Percentiles rank a stretch among this genome's conserved stretches.
phyloP scores from a whole-genome alignment of 2,329 filamentous ascomycete species.

The Exophiala lecanii-corni region DNA sequence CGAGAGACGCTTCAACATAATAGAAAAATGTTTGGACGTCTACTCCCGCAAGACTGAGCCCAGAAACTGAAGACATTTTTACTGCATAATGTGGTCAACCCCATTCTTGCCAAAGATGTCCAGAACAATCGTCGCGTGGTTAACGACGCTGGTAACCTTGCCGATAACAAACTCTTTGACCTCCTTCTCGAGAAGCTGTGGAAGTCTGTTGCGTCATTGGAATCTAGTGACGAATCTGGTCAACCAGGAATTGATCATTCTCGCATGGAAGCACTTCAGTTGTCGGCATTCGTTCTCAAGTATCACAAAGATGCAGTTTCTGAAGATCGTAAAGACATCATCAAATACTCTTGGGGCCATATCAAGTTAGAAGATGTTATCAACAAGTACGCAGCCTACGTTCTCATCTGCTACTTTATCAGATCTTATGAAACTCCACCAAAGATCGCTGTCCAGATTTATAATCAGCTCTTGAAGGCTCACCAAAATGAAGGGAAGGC shows the following conservation, averaged over 20 bases:
- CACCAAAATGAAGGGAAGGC: slow-evolving; percentile 93
- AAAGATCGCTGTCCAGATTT: slow-evolving; percentile 95
- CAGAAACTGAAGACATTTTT: slow-evolving; percentile 93
- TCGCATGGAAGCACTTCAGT: slow-evolving; percentile 88
- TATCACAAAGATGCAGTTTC: slow-evolving; percentile 85
- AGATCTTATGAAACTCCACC: slow-evolving; percentile 91
- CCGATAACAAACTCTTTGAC: slow-evolving; percentile 83
- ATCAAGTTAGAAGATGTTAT: slow-evolving; percentile 98
- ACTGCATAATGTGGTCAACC: slow-evolving; percentile 88
- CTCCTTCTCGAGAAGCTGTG: slow-evolving; percentile 89
- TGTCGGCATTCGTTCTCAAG: slow-evolving; percentile 92
- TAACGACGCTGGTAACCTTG: slow-evolving; percentile 62
- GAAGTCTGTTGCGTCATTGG: slow-evolving; percentile 73
- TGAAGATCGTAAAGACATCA: slow-evolving; percentile 93
- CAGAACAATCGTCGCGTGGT: slow-evolving; percentile 69
- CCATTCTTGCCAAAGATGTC: slow-evolving; percentile 93
- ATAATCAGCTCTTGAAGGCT: slow-evolving; percentile 81
- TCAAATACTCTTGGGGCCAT: slow-evolving; percentile 98
- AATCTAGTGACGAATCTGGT: slow-evolving; percentile 74
- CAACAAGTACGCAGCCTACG: slow-evolving; percentile 97
- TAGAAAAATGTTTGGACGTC: slow-evolving; percentile 80
- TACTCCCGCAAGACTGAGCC: slow-evolving; percentile 71
- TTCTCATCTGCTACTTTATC: slow-evolving; percentile 96
- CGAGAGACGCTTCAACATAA: slow-evolving; percentile 76
- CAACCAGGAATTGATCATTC: slow-evolving; percentile 91